These are phyloP conservation scores for Blastobotrys robertii DNA, from an alignment of 805 yeast genomes.

Conservation along the genomic window DNA sequence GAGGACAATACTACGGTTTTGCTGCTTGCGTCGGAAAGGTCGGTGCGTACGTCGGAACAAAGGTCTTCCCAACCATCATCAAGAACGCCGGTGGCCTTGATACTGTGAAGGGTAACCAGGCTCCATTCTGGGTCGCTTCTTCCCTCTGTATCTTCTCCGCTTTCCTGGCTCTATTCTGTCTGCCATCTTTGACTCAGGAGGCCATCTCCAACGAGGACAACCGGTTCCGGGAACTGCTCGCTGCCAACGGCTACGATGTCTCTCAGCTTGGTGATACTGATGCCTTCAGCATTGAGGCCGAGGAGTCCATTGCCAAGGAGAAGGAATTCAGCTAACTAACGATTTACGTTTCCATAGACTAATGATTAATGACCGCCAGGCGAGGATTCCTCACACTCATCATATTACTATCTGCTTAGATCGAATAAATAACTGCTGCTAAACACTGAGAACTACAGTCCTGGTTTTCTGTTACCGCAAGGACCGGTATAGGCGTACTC, in stretches of 20 bases:
- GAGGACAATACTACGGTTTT: conserved; percentile 83
- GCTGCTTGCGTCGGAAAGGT: conserved; percentile 86
- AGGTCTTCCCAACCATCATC: conserved; percentile 73
- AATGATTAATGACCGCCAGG: no score
- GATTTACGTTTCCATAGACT: no score
- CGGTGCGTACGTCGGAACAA: conserved; percentile 87
- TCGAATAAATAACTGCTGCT: no score
- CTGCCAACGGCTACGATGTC: conserved; percentile 60
- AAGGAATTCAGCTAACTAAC: no score
- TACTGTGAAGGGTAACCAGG: conserved; percentile 47
- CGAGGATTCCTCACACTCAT: no score
- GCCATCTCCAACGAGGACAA: conserved; percentile 72
- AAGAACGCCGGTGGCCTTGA: conserved; percentile 42
- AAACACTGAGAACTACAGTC: no score
- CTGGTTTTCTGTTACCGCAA: no score
- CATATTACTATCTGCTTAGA: no score
- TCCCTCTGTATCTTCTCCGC: conserved; percentile 68
- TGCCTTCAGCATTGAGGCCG: no score
- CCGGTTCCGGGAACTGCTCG: conserved; percentile 57
- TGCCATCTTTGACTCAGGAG: conserved; percentile 78
- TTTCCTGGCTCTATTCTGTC: conserved; percentile 51
- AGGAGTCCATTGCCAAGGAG: no score
- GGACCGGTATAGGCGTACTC: no score
- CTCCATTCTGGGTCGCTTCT: conserved; percentile 77
- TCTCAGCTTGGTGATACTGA: conserved; percentile 39